These are phyloP conservation scores for Saccharomycopsis babjevae DNA, from an alignment of 805 yeast species.

Conservation along the genomic window DNA sequence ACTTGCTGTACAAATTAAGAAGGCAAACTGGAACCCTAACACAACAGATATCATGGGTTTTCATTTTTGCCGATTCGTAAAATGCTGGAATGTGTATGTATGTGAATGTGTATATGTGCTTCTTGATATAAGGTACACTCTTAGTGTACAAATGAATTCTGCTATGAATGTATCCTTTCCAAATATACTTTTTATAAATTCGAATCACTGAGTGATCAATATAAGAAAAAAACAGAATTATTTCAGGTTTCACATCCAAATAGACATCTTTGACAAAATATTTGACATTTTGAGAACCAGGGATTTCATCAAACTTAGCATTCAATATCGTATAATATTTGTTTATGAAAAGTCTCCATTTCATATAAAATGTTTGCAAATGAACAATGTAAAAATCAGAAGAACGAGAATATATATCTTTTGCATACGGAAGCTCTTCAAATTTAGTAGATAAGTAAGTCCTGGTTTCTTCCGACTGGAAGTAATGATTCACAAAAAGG, in stretches of 20 bases:
- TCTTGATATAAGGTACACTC: neutral
- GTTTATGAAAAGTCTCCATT: neutral
- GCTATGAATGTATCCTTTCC: constrained; percentile 3
- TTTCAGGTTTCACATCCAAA: neutral
- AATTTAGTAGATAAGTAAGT: neutral
- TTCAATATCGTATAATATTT: neutral
- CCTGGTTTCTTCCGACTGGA: neutral
- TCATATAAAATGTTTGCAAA: neutral
- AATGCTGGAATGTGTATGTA: constrained; percentile 2
- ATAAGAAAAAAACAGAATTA: neutral
- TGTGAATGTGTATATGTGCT: neutral
- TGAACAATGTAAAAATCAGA: neutral
- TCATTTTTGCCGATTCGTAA: neutral
- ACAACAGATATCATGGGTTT: neutral
- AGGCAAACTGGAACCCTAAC: neutral
- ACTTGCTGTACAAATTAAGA: neutral
- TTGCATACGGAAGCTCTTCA: neutral
- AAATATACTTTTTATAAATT: neutral
- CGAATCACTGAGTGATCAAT: neutral
- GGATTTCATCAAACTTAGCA: neutral
- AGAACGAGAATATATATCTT: neutral
- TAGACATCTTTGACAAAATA: neutral
- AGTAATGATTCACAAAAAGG: neutral
- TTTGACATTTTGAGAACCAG: neutral
- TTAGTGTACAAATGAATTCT: constrained; percentile 2